A percentile compares a stretch with the other conserved stretches of the same genome.
Conservation (phyloP, 2,329 filamentous ascomycete species). For the Aspergillus carbonarius region DNA sequence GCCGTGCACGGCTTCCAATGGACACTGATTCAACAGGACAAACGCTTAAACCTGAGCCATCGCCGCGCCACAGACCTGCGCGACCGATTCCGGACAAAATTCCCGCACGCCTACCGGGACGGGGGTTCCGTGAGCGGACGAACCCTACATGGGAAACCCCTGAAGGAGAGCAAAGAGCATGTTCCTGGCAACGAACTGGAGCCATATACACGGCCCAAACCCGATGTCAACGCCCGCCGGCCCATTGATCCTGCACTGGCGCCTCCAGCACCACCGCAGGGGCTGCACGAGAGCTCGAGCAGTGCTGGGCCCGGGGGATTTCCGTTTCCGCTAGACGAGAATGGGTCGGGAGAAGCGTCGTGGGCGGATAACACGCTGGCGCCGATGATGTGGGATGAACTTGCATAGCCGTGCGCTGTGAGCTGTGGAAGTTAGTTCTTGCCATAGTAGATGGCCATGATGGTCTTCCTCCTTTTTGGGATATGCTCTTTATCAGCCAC, state of each 20-base stretch:
- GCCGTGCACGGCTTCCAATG: constrained; percentile 59
- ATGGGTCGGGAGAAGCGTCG: constrained; percentile 19
- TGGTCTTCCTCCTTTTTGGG: too few species aligned
- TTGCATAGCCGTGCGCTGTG: constrained; percentile 16
- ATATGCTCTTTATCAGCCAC: too few species aligned
- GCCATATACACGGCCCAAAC: too few species aligned
- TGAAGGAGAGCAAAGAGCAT: too few species aligned
- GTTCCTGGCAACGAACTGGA: too few species aligned
- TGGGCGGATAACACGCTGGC: constrained; percentile 43
- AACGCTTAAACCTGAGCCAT: constrained; percentile 50
- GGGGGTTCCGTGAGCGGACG: constrained; percentile 42
- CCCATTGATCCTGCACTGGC: constrained; percentile 34
- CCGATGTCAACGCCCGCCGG: background rate
- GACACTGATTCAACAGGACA: constrained; percentile 59
- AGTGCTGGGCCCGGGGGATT: constrained; percentile 17
- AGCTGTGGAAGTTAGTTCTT: background rate
- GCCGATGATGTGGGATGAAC: constrained; percentile 43
- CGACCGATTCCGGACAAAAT: constrained; percentile 61
- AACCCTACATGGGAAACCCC: constrained; percentile 12
- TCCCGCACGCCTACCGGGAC: constrained; percentile 56
- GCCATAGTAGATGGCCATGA: too few species aligned
- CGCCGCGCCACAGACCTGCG: constrained; percentile 60
- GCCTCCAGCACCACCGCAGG: constrained; percentile 32
- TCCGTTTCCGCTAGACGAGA: constrained; percentile 36
- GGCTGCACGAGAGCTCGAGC: constrained; percentile 23